Evolutionary conservation across 1,284 basidiomycete genomes (phyloP), one percentile per base, ranked within the genome.

Genomic region (Ganoderma boninense): DNA sequence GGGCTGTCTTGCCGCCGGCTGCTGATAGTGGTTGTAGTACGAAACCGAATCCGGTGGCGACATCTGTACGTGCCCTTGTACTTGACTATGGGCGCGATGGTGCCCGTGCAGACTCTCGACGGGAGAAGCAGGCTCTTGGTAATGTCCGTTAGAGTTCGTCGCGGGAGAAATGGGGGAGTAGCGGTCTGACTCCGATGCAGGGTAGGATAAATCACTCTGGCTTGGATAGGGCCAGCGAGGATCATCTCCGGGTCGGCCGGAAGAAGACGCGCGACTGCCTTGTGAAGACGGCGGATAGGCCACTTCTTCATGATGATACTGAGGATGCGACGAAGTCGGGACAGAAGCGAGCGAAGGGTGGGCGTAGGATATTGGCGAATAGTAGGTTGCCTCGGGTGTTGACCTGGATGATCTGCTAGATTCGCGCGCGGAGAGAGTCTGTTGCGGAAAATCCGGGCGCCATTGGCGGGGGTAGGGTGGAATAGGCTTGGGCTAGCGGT

Each of bases 371-470:
- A 71, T 64, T 13, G 68, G 72, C n/a, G 73, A 69, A 26, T 66
- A 65, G 59, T 71, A 76, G 23, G 72, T 70, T 2, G 65, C 57
- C 49, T 78, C 77, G 23, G 78, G 78, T n/a, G 76, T 75, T 4
- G 75, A 76, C 56, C 71, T 69, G 26, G 76, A 74, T 10, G 76
- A 76, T 38, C 69, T 68, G 65, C 72, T 73, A 18, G 73, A 69
- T 46, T 60, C 62, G 62, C 64, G 66, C 38, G 43, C 72, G 35
- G 65, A 61, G 43, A 69, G 59, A 10, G 62, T n/a, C 14, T 64
- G 69, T 42, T 71, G 70, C 8, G 68, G 43, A 59, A 73, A 75
- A 10, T 63, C n/a, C 71, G 66, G 73, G 71, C 57, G 75, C 68
- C 59, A 71, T 64, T 23, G 68, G 71, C 63, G 69, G 71, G 11